Base-by-base conservation (phyloP, 2,329 filamentous ascomycete genomes). In the Delphinella strobiligena region DNA sequence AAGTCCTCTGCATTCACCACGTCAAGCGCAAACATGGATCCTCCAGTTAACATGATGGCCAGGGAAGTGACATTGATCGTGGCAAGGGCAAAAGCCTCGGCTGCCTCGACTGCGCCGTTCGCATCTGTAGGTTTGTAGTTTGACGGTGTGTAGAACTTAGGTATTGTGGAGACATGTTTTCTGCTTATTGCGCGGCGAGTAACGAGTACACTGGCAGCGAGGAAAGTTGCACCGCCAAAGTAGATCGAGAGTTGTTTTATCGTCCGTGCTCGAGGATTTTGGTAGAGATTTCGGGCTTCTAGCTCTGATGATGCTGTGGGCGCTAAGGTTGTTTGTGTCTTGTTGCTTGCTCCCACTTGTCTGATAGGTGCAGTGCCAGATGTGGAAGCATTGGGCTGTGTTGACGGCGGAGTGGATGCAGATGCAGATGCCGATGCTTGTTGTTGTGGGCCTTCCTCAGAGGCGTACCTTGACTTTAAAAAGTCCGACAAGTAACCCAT, bases 31-130 rank as follows among this genome's bases (percentile, higher is more conserved):
- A 81, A 93, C 45, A 84, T 67, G 9, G 79, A 59, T 0, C 81
- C 86, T 3, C 89, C 91, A 0, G 75, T 70, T 7, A 72, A 62
- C 71, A 93, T 76, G 58, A 94, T 76, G 1, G 72, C 79, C 36
- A 91, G 74, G 50, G 79, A 82, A 22, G 78, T 54, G 10, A 91
- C 84, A 51, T 94, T 94, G 50, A 95, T 71, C 0, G 88, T 94
- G 0, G 89, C 91, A 27, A 95, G 67, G 36, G 80, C 82, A 16
- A 98, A 67, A 0, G 89, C 89, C 60, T 93, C 82, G 24, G 82
- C 62, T 1, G 89, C 89, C 47, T 95, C 80, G 30, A 82, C 57
- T 1, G 75, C 71, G 5, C 78, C 78, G 52, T 80, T 80, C 19
- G 75, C 69, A 33, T 60, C 55, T 36, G 63, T 56, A 4, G 61